Evolutionary conservation across 2,329 filamentous ascomycete genomes (phyloP), one percentile per base, ranked within the genome.

Genomic region (Fonsecaea erecta): DNA sequence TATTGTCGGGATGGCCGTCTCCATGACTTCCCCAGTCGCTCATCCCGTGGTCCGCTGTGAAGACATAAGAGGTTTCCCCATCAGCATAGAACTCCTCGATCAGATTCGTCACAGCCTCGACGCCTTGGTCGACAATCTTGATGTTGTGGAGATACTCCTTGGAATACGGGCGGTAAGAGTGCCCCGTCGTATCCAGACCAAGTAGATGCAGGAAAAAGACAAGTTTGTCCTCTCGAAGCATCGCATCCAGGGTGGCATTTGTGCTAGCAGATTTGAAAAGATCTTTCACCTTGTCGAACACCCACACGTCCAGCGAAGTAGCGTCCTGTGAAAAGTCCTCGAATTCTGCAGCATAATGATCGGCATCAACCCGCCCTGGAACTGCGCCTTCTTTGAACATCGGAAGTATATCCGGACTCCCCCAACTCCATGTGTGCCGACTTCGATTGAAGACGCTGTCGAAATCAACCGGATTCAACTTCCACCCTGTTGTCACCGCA

Each of bases 11-110:
- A 77, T 99, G 93, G 7, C 95, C 95, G 76, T 99, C 95, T 40
- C 96, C 96, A 76, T 99, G 96, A 72, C 93, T 98, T n/a, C 96
- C 95, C 89, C 91, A 97, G 77, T 99, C 95, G 74, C 92, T 98
- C 95, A 99, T 99, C 18, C 95, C 95, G 77, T 99, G 95, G 74
- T 99, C 95, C 7, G 95, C 95, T 1, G 96, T 99, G 75, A 99
- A 99, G 16, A 99, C 87, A 75, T 94, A 99, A 0, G 96, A 92
- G 0, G 95, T 98, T 77, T 95, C 89, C 61, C 86, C 90, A 69
- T 87, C 86, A 71, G 93, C 89, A 73, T 97, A 99, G 75, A 98
- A 99, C 12, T 90, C 85, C 37, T 96, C 87, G 56, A 97, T 88
- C 60, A 97, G 75, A 68, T 90, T 84, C 0, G 90, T 89, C 56